Base-by-base conservation (phyloP, 352 stramenopile species). In the Peronospora belbahrii region DNA sequence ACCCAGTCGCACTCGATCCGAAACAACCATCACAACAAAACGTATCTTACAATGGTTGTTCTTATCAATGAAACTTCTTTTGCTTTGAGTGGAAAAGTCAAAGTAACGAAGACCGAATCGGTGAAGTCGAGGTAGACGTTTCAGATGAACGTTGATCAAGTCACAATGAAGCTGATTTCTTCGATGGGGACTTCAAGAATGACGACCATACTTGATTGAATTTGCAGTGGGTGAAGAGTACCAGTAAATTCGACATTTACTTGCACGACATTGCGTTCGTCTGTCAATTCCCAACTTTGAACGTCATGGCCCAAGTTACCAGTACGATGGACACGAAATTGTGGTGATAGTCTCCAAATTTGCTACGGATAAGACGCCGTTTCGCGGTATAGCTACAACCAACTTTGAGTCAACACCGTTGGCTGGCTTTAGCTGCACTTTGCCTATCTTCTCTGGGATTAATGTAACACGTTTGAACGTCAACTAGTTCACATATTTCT, bases 1-100 rank as follows among this genome's bases (percentile, higher is more conserved):
- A 37, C 46, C 57, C 23, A 34, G 38, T 6, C 50, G 42, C 10
- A 66, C 46, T 39, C 52, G 42, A 1, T 50, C 48, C 1, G 28
- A 45, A 22, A 36, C 33, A 28, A 45, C 31, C 19, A 38, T 15
- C 11, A 4, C 11, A 44, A 48, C 8, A 41, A 22, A 3, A 7
- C 8, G 30, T 35, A 11, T 20, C 13, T 19, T n/a, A 6, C n/a
- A 35, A 35, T 35, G 36, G 19, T 33, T n/a, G 13, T 15, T 15
- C 9, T 33, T 3, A 11, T 15, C 9, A 8, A 33, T 4, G 9
- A 33, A 33, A 15, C 1, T 3, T 33, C 24, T 6, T 28, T 28
- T 28, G 24, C 7, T 33, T 33, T 11, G 11, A 33, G 27, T 33
- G 24, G 24, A 33, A 4, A 33, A 33, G 27, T 7, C 13, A 14